Evolutionary conservation across 768 basidiomycete species (phyloP), one percentile per base, ranked within the genome.

Genomic region (Dioszegia crocea): DNA sequence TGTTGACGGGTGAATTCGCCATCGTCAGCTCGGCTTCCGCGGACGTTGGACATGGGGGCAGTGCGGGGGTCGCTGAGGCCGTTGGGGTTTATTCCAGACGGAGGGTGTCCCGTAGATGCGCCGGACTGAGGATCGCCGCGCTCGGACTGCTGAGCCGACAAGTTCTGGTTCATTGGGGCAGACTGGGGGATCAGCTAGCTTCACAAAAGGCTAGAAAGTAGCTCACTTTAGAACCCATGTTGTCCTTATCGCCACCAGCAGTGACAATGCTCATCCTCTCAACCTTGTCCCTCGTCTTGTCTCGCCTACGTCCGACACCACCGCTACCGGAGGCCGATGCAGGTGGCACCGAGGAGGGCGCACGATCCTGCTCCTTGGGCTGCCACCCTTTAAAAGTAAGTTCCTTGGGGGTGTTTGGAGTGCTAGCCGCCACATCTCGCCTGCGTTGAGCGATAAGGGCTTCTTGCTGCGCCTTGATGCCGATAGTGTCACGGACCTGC

Each of bases 391-490:
- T 73, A 63, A 73, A 73, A 23, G 68, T 73, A 39, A 73, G 27
- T 47, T 73, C 71, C 38, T 66, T 68, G 16, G 71, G 71, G 8
- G 64, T 66, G 23, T 45, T 63, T 6, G 71, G 68, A 12, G 60
- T 62, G 36, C 59, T 61, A 21, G 62, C 68, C 4, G 63, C 66
- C 14, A 57, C 50, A 23, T 71, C 69, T 40, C 67, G 46, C n/a
- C 66, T 38, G 24, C 72, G 56, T n/a, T 63, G 62, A 54, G 72
- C 72, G 29, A 74, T 74, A 17, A 74, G 53, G 29, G 72, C 72
- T 63, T 74, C 63, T 36, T 74, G 72, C 53, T 74, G 72, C 43
- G 71, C 65, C 50, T 71, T 71, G 61, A 74, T 70, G 29, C 63
- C 63, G 41, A 74, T 63, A 4, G 72, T 74, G 46, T 68, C 64